These are phyloP conservation scores for Sporothrix curviconia DNA, from an alignment of 2,329 filamentous ascomycete genomes.

Conservation along the genomic window DNA sequence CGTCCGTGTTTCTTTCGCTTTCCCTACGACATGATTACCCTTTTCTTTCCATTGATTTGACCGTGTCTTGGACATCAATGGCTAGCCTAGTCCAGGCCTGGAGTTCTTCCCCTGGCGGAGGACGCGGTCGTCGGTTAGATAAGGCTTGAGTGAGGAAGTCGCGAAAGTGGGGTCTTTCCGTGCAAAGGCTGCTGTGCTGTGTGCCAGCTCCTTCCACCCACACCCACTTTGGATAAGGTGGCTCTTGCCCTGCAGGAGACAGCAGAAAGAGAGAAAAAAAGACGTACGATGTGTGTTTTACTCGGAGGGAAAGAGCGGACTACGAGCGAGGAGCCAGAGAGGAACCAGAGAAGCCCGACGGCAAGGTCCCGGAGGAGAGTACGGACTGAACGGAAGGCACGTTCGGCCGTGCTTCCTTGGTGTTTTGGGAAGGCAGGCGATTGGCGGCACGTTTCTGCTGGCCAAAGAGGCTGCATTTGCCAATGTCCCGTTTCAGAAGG, in stretches of 20 bases:
- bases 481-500: conserved; percentile 1
- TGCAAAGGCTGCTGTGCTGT: neutral
- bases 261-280: neutral
- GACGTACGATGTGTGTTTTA: neutral
- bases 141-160: conserved; percentile 13
- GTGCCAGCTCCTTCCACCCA: neutral
- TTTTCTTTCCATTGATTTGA: neutral
- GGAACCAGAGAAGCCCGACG: neutral
- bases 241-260: neutral
- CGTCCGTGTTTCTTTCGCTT: neutral
- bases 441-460: no score
- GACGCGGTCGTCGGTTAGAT: conserved; percentile 13
- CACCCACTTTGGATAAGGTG: neutral
- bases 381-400: neutral
- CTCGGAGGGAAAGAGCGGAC: neutral
- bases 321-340: neutral
- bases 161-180: neutral
- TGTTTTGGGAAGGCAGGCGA: no score
- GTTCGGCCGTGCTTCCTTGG: neutral
- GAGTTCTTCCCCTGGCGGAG: neutral
- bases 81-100: neutral
- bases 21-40: neutral
- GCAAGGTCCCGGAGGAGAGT: neutral
- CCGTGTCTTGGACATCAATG: neutral
- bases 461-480: neutral